Conservation (phyloP, 2,329 filamentous ascomycete species). For the Trichothecium sympodiale region DNA sequence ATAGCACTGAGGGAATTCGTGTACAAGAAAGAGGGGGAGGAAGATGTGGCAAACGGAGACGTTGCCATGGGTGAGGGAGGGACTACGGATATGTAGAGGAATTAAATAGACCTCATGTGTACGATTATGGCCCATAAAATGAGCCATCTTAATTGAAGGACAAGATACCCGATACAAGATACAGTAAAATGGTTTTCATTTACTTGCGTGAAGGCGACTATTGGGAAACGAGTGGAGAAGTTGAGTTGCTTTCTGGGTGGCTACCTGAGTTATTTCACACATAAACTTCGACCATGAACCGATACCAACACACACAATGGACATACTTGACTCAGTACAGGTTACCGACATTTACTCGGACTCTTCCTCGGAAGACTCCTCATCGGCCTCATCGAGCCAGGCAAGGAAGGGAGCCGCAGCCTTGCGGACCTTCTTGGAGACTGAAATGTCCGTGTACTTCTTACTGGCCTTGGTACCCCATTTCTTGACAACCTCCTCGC, state of each 20-base stretch:
- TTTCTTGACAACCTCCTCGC: conserved; percentile 76
- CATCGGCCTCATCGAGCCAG: conserved; percentile 84
- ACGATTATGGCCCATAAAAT: no score
- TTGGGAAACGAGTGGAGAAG: no score
- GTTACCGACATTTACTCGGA: conserved; percentile 10
- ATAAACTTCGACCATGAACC: not conserved
- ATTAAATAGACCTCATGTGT: no score
- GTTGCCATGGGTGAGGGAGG: no score
- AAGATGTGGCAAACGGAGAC: conserved; percentile 4
- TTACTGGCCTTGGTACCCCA: conserved; percentile 96
- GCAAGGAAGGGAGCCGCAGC: conserved; percentile 86
- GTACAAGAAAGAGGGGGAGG: conserved; percentile 11
- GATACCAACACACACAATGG: not conserved
- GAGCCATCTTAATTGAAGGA: no score
- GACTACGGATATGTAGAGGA: no score
- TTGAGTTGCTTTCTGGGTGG: not conserved
- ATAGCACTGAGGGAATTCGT: conserved; percentile 15
- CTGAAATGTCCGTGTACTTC: conserved; percentile 87
- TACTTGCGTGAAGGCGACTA: no score
- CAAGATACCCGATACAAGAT: no score
- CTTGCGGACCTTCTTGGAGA: conserved; percentile 92
- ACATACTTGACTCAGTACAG: not conserved
- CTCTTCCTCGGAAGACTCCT: conserved; percentile 54
- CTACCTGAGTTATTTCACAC: not conserved
- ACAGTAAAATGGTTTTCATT: no score